phyloP scores from a whole-genome alignment of 2,329 filamentous ascomycete genomes.

The Claviceps paspali region DNA sequence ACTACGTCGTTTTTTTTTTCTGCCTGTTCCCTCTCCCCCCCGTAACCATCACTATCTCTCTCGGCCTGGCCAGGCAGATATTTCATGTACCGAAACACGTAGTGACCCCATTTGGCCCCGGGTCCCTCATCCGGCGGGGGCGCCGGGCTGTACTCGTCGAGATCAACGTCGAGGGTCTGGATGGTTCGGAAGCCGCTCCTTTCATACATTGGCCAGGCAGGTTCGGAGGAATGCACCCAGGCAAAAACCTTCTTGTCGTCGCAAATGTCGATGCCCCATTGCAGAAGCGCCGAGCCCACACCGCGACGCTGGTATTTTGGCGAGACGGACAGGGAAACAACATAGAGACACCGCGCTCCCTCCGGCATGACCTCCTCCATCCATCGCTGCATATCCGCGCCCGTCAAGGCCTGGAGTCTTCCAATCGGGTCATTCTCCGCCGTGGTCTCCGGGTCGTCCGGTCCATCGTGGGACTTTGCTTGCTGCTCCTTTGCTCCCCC shows the following conservation, averaged over 20 bases:
- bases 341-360: conserved; percentile 17
- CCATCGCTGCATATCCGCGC: conserved; percentile 17
- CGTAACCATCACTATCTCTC: no score
- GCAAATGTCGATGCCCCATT: conserved; percentile 16
- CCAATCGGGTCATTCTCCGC: conserved; percentile 12
- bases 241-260: conserved; percentile 15
- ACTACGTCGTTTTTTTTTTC: no score
- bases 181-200: conserved; percentile 16
- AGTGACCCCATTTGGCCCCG: conserved; percentile 16
- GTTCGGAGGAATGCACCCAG: conserved; percentile 22
- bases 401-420: conserved; percentile 15
- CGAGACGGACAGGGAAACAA: conserved; percentile 17
- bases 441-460: conserved; percentile 2
- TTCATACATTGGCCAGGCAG: conserved; percentile 14
- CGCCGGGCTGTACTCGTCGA: conserved; percentile 17
- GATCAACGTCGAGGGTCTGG: conserved; percentile 14
- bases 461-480: background rate
- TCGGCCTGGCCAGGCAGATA: background rate
- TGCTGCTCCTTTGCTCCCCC: background rate
- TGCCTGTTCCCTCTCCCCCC: no score
- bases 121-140: conserved; percentile 12
- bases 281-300: conserved; percentile 17
- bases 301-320: conserved; percentile 17
- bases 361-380: conserved; percentile 17
- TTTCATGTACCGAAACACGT: conserved; percentile 20